Evolutionary conservation across 1,139 yeast species (phyloP).

Genomic region (Taphrina confusa): DNA sequence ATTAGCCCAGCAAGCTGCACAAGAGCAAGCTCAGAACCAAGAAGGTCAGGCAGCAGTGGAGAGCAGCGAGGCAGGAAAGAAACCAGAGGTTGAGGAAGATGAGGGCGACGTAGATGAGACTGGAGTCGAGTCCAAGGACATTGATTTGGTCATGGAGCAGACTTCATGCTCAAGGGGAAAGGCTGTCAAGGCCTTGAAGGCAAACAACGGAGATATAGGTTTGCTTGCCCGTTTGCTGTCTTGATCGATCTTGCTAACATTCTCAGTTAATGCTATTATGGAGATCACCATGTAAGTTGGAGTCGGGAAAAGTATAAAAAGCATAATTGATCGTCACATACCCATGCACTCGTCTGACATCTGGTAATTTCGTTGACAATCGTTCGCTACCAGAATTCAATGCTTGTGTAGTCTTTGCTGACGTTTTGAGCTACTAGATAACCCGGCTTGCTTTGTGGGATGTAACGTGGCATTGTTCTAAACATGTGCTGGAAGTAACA

Average conservation of each 20-base stretch:
- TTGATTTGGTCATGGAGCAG: slow-evolving; percentile 52
- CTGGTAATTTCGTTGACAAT: no score
- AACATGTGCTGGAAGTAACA: no score
- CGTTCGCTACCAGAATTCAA: no score
- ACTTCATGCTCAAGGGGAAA: slow-evolving; percentile 83
- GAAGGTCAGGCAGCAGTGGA: slow-evolving; percentile 46
- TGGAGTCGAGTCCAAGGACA: slow-evolving; percentile 44
- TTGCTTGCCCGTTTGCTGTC: background rate
- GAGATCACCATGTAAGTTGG: slow-evolving; percentile 27
- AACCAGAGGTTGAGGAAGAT: slow-evolving; percentile 39
- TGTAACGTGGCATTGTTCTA: no score
- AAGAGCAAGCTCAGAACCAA: slow-evolving; percentile 50
- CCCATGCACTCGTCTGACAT: no score
- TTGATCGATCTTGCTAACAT: background rate
- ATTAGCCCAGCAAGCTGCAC: slow-evolving; percentile 43
- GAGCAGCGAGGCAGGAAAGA: slow-evolving; percentile 38
- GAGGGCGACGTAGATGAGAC: slow-evolving; percentile 43
- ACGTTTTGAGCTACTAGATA: no score
- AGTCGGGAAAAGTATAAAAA: background rate
- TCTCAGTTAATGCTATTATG: slow-evolving; percentile 31
- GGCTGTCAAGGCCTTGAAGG: slow-evolving; percentile 87
- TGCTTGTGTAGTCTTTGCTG: no score
- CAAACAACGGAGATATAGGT: slow-evolving; percentile 55
- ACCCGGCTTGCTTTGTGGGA: no score
- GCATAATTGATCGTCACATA: no score